These are phyloP conservation scores for Pleurotus eryngii DNA, from an alignment of 768 basidiomycete genomes.

Conservation along the genomic window DNA sequence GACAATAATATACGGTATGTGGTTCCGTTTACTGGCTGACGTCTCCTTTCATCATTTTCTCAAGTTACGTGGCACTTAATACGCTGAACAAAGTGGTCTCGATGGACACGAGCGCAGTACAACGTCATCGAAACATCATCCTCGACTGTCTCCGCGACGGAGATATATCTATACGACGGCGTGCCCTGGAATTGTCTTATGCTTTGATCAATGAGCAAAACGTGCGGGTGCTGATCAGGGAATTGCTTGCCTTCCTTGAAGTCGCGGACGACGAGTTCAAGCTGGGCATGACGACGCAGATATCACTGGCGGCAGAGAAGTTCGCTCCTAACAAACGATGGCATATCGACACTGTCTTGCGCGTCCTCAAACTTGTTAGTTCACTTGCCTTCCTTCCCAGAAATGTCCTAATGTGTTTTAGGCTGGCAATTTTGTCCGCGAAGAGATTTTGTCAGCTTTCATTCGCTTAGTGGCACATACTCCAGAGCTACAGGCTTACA, in stretches of 20 bases:
- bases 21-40: not conserved
- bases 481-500: conserved; percentile 94
- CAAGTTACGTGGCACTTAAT: conserved; percentile 94
- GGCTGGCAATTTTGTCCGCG: conserved; percentile 98
- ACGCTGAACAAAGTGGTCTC: conserved; percentile 97
- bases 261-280: conserved; percentile 99
- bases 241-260: conserved; percentile 93
- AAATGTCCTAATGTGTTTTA: conserved; percentile 23
- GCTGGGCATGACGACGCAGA: conserved; percentile 95
- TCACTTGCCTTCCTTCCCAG: not conserved
- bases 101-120: conserved; percentile 97
- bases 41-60: not conserved
- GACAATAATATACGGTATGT: conserved; percentile 97
- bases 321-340: conserved; percentile 98
- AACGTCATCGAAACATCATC: conserved; percentile 96
- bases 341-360: conserved; percentile 97
- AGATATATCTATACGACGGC: conserved; percentile 95
- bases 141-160: conserved; percentile 99
- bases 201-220: conserved; percentile 95
- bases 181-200: conserved; percentile 95
- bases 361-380: conserved; percentile 86
- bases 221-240: conserved; percentile 87
- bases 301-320: conserved; percentile 90
- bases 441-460: conserved; percentile 93
- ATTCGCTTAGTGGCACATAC: conserved; percentile 96